These are phyloP conservation scores for Salix koriyanagi DNA, from an alignment of 345 rosid species.

Conservation along the genomic window DNA sequence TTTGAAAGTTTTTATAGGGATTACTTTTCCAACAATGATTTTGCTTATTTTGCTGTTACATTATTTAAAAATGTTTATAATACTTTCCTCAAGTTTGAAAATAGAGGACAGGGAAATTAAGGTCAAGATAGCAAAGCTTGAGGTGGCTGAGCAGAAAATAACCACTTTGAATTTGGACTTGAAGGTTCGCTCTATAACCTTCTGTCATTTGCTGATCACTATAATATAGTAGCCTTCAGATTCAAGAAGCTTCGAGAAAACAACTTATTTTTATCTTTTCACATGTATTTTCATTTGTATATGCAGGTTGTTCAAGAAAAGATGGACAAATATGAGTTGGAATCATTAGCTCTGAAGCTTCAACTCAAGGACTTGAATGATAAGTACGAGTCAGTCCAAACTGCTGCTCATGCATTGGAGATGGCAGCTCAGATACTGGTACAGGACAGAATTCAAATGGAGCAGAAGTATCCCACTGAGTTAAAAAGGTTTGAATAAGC, in stretches of 20 bases:
- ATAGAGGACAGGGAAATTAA: conserved; percentile 33
- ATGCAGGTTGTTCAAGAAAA: conserved; percentile 34
- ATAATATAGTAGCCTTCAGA: not conserved
- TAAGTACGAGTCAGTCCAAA: conserved; percentile 19
- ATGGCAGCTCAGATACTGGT: conserved; percentile 22
- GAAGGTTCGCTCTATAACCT: conserved; percentile 23
- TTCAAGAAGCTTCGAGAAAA: not conserved
- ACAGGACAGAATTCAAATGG: conserved; percentile 28
- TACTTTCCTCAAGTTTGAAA: conserved; percentile 1
- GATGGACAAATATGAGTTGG: conserved; percentile 25
- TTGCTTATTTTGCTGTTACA: not conserved
- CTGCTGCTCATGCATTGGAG: conserved; percentile 24
- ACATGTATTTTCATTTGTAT: not conserved
- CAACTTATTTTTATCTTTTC: not conserved
- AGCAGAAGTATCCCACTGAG: conserved; percentile 28
- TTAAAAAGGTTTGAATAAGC: conserved; percentile 26
- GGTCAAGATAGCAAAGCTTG: conserved; percentile 33
- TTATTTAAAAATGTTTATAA: not conserved
- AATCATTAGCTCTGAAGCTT: conserved; percentile 28
- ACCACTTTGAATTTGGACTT: conserved; percentile 25
- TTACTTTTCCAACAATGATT: not conserved
- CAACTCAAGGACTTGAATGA: conserved; percentile 29
- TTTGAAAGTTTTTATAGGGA: too few species aligned
- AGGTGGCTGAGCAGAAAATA: conserved; percentile 26
- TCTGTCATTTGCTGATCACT: not conserved